phyloP scores from a whole-genome alignment of 352 stramenopile genomes.

The Lagenidium giganteum region DNA sequence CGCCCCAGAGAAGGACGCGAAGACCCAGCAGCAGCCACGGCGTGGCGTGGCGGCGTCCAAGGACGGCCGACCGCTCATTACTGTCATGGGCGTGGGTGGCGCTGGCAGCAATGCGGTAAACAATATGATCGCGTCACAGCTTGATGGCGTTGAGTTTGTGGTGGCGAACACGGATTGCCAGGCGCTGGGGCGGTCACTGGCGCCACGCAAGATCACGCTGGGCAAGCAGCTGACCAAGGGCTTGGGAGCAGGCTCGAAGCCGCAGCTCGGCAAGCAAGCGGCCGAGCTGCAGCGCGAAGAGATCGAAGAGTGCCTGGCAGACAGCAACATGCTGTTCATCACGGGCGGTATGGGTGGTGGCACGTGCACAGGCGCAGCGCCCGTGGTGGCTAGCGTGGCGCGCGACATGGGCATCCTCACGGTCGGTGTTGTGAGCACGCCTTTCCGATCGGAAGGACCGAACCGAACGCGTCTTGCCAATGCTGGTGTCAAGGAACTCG shows the following conservation, averaged over 20 bases:
- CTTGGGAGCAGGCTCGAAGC: slow-evolving; percentile 77
- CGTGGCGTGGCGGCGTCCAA: slow-evolving; percentile 62
- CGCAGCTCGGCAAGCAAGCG: slow-evolving; percentile 69
- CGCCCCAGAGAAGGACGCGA: slow-evolving; percentile 22
- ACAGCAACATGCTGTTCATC: slow-evolving; percentile 96
- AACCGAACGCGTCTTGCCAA: slow-evolving; percentile 93
- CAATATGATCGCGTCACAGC: slow-evolving; percentile 87
- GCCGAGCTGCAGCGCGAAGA: slow-evolving; percentile 87
- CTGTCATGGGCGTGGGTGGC: slow-evolving; percentile 78
- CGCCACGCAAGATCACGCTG: slow-evolving; percentile 77
- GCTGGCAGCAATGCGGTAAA: slow-evolving; percentile 86
- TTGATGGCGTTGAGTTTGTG: slow-evolving; percentile 93
- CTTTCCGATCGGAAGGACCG: slow-evolving; percentile 94
- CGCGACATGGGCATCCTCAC: slow-evolving; percentile 92
- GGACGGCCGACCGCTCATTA: slow-evolving; percentile 82
- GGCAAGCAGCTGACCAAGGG: slow-evolving; percentile 84
- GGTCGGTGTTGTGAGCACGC: slow-evolving; percentile 95
- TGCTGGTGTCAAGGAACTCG: slow-evolving; percentile 88
- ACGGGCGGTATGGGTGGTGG: slow-evolving; percentile 94
- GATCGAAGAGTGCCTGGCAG: slow-evolving; percentile 85
- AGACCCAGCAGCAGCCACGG: slow-evolving; percentile 28
- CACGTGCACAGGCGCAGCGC: slow-evolving; percentile 89
- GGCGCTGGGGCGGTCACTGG: slow-evolving; percentile 69
- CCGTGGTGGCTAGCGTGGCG: slow-evolving; percentile 91
- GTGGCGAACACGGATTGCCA: slow-evolving; percentile 96